A percentile compares a stretch with the other conserved stretches of the same genome.
Evolutionary conservation across 2,329 filamentous ascomycete genomes (phyloP).

Genomic region (Didymella sp.): DNA sequence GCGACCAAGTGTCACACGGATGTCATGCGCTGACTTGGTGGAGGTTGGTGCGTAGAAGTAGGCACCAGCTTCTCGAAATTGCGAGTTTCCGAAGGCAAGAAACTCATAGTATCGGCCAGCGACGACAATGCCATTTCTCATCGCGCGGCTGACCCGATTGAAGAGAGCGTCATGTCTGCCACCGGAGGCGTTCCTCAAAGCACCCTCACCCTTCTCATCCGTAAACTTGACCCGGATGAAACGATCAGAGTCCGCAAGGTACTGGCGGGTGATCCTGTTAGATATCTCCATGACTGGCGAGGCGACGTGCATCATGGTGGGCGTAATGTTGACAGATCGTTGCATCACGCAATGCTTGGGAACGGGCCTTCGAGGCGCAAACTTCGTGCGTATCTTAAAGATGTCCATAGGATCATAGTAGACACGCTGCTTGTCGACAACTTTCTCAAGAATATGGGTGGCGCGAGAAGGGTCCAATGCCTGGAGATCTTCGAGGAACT

Average conservation of each 20-base stretch:
- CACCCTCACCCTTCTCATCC: constrained; percentile 71
- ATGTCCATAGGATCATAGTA: constrained; percentile 76
- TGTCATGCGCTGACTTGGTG: constrained; percentile 72
- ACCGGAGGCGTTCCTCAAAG: constrained; percentile 40
- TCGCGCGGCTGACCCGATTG: constrained; percentile 71
- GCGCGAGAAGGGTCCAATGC: constrained; percentile 62
- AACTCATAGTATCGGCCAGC: constrained; percentile 86
- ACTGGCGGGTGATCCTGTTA: constrained; percentile 83
- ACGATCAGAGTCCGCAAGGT: constrained; percentile 71
- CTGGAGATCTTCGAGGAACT: constrained; percentile 71
- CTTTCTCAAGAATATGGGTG: constrained; percentile 73
- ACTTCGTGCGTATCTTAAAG: constrained; percentile 61
- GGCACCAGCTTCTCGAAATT: constrained; percentile 88
- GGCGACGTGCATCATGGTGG: constrained; percentile 79
- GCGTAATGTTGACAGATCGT: constrained; percentile 80
- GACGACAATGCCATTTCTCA: constrained; percentile 80
- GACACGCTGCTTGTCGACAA: constrained; percentile 68
- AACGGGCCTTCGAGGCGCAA: constrained; percentile 53
- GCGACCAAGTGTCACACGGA: constrained; percentile 85
- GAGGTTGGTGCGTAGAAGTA: constrained; percentile 86
- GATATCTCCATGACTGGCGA: constrained; percentile 84
- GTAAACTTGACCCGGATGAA: constrained; percentile 91
- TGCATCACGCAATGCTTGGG: constrained; percentile 77
- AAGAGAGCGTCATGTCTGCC: constrained; percentile 66
- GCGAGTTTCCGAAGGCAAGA: constrained; percentile 92